Conservation (phyloP, 129 eudicot genomes). For the Centaurea solstitialis region DNA sequence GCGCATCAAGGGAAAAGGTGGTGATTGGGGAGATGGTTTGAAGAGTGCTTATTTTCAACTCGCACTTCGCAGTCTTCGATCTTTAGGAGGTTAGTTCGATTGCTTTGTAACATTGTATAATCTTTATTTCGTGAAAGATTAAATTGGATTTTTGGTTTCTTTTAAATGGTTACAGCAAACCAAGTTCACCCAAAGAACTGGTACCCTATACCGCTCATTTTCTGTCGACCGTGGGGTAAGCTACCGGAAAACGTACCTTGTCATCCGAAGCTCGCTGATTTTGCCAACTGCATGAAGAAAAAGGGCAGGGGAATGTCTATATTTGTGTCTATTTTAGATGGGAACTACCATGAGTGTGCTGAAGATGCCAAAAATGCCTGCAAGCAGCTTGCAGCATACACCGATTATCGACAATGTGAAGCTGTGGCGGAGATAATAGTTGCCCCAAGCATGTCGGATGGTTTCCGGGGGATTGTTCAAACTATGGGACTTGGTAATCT, state of each 20-base stretch:
- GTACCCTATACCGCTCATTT: conserved; percentile 89
- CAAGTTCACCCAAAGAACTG: conserved; percentile 94
- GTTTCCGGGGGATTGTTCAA: conserved; percentile 80
- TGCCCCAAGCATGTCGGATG: conserved; percentile 82
- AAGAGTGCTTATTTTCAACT: conserved; percentile 96
- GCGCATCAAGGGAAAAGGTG: conserved; percentile 89
- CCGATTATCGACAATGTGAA: conserved; percentile 83
- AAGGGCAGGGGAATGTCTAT: conserved; percentile 92
- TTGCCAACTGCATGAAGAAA: conserved; percentile 91
- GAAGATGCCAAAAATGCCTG: conserved; percentile 84
- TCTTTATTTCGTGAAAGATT: not conserved
- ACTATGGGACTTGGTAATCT: conserved; percentile 92
- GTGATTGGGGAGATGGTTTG: conserved; percentile 96
- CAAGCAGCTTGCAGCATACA: conserved; percentile 67
- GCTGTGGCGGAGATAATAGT: conserved; percentile 90
- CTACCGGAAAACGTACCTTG: conserved; percentile 90
- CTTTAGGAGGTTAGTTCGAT: conserved; percentile 67
- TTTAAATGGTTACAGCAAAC: conserved; percentile 49
- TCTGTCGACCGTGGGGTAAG: conserved; percentile 96
- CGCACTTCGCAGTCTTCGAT: conserved; percentile 92
- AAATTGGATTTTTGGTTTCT: not conserved
- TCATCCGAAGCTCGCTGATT: conserved; percentile 92
- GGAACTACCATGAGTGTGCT: conserved; percentile 74
- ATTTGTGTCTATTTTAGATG: conserved; percentile 74
- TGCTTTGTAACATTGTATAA: not conserved